Conservation (phyloP, 2,329 filamentous ascomycete genomes). For the Fusarium chuoi region DNA sequence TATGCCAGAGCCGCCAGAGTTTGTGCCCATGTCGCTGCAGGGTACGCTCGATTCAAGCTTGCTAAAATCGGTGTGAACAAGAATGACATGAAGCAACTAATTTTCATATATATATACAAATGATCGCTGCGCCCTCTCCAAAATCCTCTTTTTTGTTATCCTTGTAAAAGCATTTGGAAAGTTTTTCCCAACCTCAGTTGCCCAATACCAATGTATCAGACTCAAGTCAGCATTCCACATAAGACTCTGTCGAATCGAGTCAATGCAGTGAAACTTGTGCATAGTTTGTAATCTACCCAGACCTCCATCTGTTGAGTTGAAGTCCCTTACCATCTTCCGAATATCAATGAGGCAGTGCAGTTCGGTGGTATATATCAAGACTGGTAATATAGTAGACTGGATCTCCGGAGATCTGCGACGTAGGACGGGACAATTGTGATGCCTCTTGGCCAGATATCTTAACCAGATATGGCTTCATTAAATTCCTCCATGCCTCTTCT, state of each 20-base stretch:
- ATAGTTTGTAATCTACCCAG: background rate
- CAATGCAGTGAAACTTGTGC: constrained; percentile 12
- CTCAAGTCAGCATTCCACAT: background rate
- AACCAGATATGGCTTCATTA: background rate
- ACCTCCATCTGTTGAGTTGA: background rate
- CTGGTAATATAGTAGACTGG: constrained; percentile 6
- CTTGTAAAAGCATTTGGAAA: constrained; percentile 1
- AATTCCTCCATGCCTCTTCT: background rate
- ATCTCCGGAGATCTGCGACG: background rate
- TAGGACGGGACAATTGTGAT: background rate
- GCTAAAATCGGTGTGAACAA: too few species aligned
- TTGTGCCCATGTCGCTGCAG: background rate
- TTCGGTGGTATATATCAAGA: constrained; percentile 3
- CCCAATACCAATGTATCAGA: background rate
- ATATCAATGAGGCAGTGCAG: constrained; percentile 1
- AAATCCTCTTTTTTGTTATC: too few species aligned
- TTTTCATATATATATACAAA: too few species aligned
- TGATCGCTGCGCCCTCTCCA: too few species aligned
- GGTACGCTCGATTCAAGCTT: accelerated
- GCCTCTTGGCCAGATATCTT: background rate
- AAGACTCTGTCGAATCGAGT: background rate
- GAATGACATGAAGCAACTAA: background rate
- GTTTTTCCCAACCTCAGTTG: background rate
- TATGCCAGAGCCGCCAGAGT: background rate
- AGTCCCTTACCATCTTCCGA: constrained; percentile 1